These are phyloP conservation scores for Adansonia grandidieri DNA, from an alignment of 441 rosid species.

Conservation along the genomic window DNA sequence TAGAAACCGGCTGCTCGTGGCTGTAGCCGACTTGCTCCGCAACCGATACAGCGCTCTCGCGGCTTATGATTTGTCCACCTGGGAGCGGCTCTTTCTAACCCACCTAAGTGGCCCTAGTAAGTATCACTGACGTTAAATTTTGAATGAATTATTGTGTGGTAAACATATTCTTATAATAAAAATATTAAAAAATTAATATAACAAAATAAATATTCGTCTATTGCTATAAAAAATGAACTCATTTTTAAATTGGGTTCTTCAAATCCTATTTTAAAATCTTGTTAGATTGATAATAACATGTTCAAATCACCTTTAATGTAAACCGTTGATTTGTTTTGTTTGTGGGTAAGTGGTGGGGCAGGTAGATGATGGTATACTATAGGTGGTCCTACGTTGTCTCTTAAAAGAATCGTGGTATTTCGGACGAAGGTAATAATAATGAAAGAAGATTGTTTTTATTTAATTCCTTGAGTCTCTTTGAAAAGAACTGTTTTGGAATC, in stretches of 20 bases:
- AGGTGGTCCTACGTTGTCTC: too few species aligned
- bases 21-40: slow-evolving; percentile 59
- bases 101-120: slow-evolving; percentile 64
- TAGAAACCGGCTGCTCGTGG: slow-evolving; percentile 76
- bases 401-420: too few species aligned
- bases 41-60: slow-evolving; percentile 62
- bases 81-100: slow-evolving; percentile 75
- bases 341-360: background rate
- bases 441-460: background rate
- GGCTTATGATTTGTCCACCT: slow-evolving; percentile 80
- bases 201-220: too few species aligned
- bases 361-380: background rate
- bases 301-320: background rate
- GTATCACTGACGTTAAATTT: slow-evolving; percentile 12
- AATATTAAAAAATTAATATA: too few species aligned
- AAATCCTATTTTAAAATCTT: background rate
- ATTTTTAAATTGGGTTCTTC: background rate
- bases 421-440: too few species aligned
- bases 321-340: background rate
- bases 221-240: too few species aligned
- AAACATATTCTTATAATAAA: too few species aligned
- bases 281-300: background rate
- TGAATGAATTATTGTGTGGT: too few species aligned
- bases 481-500: background rate
- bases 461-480: background rate